A percentile compares a stretch with the other conserved stretches of the same genome.
phyloP scores from a whole-genome alignment of 805 yeast genomes.

The Schwanniomyces polymorphus region DNA sequence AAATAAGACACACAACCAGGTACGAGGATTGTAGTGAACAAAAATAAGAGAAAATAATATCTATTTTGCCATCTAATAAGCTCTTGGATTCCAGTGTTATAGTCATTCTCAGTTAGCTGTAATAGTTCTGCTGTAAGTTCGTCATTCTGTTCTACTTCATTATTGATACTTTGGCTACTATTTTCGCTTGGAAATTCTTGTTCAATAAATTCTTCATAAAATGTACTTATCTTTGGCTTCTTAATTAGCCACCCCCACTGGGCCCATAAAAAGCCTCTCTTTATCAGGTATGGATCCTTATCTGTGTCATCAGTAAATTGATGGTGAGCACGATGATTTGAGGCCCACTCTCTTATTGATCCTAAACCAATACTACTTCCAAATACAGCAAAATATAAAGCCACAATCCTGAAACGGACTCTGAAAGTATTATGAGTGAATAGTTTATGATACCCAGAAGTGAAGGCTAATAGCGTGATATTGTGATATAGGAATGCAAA shows the following conservation, averaged over 20 bases:
- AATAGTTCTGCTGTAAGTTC: conserved; percentile 5
- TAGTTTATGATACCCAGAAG: conserved; percentile 43
- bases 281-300: conserved; percentile 81
- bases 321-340: conserved; percentile 87
- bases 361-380: conserved; percentile 80
- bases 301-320: conserved; percentile 81
- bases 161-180: conserved; percentile 23
- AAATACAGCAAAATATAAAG: conserved; percentile 51
- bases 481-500: conserved; percentile 33
- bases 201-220: conserved; percentile 34
- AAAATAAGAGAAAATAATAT: conserved; percentile 24
- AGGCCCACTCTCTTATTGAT: conserved; percentile 74
- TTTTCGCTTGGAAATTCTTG: conserved; percentile 29
- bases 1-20: conserved; percentile 27
- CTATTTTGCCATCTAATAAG: conserved; percentile 38
- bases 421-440: conserved; percentile 41
- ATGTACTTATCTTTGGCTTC: conserved; percentile 45
- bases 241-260: conserved; percentile 88
- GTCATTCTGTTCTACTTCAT: conserved; percentile 14
- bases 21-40: conserved; percentile 27
- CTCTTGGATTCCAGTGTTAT: conserved; percentile 14
- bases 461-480: conserved; percentile 39
- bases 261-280: conserved; percentile 77
- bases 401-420: conserved; percentile 32
- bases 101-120: conserved; percentile 12